A percentile compares a stretch with the other conserved stretches of the same genome.
Conservation (phyloP, 2,329 filamentous ascomycete genomes). For the Leptographium radiaticola region DNA sequence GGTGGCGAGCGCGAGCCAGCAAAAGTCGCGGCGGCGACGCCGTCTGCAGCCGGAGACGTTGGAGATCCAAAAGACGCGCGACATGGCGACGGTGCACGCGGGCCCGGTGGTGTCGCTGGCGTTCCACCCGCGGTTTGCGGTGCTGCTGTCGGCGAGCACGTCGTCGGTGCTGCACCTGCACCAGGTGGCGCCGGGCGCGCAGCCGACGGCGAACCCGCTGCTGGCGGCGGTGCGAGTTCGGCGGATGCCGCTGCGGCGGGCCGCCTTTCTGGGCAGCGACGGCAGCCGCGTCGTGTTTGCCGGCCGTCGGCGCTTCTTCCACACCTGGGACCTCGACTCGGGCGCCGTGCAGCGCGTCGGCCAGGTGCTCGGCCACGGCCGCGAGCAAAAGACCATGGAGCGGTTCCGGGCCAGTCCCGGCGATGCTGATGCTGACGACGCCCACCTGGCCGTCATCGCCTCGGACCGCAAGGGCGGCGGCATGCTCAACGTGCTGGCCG, state of each 20-base stretch:
- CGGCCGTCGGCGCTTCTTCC: conserved; percentile 80
- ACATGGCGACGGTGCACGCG: conserved; percentile 67
- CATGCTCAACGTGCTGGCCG: conserved; percentile 72
- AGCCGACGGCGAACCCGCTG: conserved; percentile 71
- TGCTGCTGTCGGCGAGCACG: conserved; percentile 79
- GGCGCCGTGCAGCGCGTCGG: conserved; percentile 74
- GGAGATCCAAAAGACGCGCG: conserved; percentile 79
- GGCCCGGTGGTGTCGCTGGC: conserved; percentile 70
- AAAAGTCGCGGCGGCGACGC: conserved; percentile 38
- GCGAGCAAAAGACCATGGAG: conserved; percentile 86
- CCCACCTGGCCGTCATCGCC: conserved; percentile 72
- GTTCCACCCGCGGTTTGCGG: conserved; percentile 80
- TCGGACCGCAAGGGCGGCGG: conserved; percentile 76
- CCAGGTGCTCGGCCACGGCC: conserved; percentile 58
- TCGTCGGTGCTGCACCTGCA: conserved; percentile 80
- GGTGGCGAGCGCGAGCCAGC: conserved; percentile 36
- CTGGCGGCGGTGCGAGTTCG: conserved; percentile 82
- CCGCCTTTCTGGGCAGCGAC: conserved; percentile 64
- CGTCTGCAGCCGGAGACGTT: conserved; percentile 77
- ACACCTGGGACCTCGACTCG: conserved; percentile 79
- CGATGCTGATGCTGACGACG: conserved; percentile 29
- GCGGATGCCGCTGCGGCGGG: conserved; percentile 70
- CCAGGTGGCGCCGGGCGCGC: conserved; percentile 66
- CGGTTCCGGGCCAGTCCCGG: conserved; percentile 77
- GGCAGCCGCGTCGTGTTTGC: conserved; percentile 70